Base-by-base conservation (phyloP, 768 basidiomycete species). In the Dacryopinax primogenitus region DNA sequence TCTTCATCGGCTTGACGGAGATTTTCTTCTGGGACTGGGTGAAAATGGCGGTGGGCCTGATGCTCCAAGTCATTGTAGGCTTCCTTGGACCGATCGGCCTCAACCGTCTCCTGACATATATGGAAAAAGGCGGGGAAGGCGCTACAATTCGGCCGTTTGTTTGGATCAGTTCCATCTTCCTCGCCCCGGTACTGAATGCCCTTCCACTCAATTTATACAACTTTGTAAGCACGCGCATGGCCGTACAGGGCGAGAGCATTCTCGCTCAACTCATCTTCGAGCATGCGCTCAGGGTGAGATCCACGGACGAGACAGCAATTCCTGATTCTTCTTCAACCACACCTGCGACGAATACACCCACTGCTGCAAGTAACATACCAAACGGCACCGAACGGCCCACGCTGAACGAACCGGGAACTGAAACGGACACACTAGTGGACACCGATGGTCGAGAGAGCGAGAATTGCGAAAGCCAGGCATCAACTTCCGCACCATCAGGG, bases 241-340 rank as follows among this genome's bases (percentile, higher is more conserved):
- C 81, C 26, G 80, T 83, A 13, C 81, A 80, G 2, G 69, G 74
- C 3, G 83, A 87, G 70, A 78, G 76, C 33, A 74, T 86, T 67
- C 67, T 82, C 68, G 81, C 81, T 30, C 81, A 82, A 69, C 76
- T 92, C 6, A 84, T 93, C 71, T 94, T 93, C 76, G 88, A 89
- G 41, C 90, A 92, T 70, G 87, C 91, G 18, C 78, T 91, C 4
- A 80, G 84, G 33, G 82, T 88, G 44, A 80, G 86, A 33, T 77
- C 86, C 74, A 83, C 81, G 64, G 79, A 83, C 21, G 81, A 81
- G 37, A 61, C 70, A 41, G 68, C 68, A 6, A 71, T 71, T 11
- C 72, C 71, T 18, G 68, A 64, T 18, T 68, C 71, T 1, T 67
- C 66, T 6, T 65, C 41, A 4, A 62, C 35, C 21, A 36, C 67